A percentile compares a stretch with the other conserved stretches of the same genome.
phyloP scores from a whole-genome alignment of 2,329 filamentous ascomycete genomes.

The Colletotrichum spinosum region DNA sequence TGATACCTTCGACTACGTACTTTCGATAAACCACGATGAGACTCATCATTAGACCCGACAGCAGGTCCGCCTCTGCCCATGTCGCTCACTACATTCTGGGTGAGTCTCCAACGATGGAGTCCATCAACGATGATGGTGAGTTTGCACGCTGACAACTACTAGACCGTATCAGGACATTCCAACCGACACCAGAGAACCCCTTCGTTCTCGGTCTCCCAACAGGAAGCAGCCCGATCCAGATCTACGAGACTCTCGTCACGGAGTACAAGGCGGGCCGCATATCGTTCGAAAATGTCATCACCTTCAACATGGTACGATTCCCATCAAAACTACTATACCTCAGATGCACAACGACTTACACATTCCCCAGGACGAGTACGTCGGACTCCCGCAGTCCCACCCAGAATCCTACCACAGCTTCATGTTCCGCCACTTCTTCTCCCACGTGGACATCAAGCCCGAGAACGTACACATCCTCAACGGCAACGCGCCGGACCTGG shows the following conservation, averaged over 20 bases:
- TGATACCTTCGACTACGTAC: not conserved
- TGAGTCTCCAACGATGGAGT: slow-evolving; percentile 40
- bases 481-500: slow-evolving; percentile 76
- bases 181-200: slow-evolving; percentile 38
- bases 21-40: slow-evolving; percentile 62
- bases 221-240: slow-evolving; percentile 39
- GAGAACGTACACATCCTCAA: slow-evolving; percentile 79
- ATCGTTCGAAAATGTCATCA: slow-evolving; percentile 73
- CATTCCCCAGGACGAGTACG: slow-evolving; percentile 72
- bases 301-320: slow-evolving; percentile 75
- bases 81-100: slow-evolving; percentile 81
- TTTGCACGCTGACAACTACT: slow-evolving; percentile 47
- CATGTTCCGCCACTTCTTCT: slow-evolving; percentile 87
- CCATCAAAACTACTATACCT: fast-evolving
- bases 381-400: slow-evolving; percentile 78
- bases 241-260: slow-evolving; percentile 68
- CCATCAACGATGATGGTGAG: too few species aligned
- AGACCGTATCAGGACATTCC: slow-evolving; percentile 46
- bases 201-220: slow-evolving; percentile 42
- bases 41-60: slow-evolving; percentile 77
- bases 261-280: slow-evolving; percentile 65
- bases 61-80: slow-evolving; percentile 71
- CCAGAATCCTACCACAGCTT: slow-evolving; percentile 84
- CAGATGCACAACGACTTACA: not conserved
- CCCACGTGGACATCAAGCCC: slow-evolving; percentile 77